phyloP scores from a whole-genome alignment of 495 filamentous ascomycete species.

The Ramalina peruviana region DNA sequence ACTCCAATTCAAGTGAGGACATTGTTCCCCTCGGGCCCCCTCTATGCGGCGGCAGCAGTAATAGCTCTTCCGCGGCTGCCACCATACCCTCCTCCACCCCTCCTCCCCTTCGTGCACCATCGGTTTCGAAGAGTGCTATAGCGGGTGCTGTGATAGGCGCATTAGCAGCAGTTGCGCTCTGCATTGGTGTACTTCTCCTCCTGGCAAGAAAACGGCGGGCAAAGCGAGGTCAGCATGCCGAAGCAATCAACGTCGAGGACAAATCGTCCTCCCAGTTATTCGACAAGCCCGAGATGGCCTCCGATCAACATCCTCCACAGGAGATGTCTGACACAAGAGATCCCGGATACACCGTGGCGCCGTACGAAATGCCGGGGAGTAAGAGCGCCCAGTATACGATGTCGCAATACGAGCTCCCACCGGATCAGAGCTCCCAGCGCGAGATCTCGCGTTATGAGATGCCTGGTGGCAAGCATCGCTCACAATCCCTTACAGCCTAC shows the following conservation, averaged over 20 bases:
- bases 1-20: background rate
- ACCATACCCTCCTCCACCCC: background rate
- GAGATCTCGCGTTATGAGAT: too few species aligned
- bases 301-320: conserved; percentile 4
- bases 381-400: too few species aligned
- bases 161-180: background rate
- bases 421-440: too few species aligned
- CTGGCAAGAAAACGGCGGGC: background rate
- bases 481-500: too few species aligned
- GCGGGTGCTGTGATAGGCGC: conserved; percentile 1
- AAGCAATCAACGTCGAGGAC: background rate
- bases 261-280: background rate
- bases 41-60: background rate
- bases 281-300: conserved; percentile 4
- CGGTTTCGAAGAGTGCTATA: background rate
- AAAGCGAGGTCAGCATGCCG: background rate
- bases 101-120: background rate
- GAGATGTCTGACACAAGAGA: conserved; percentile 1
- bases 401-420: too few species aligned
- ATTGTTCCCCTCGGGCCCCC: conserved; percentile 1
- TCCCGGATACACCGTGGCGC: background rate
- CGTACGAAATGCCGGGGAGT: conserved; percentile 1
- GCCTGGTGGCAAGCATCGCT: too few species aligned
- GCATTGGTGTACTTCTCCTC: background rate
- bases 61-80: background rate